Evolutionary conservation across 1,284 basidiomycete genomes (phyloP), one percentile per base, ranked within the genome.

Genomic region (Rhodofomes roseus): DNA sequence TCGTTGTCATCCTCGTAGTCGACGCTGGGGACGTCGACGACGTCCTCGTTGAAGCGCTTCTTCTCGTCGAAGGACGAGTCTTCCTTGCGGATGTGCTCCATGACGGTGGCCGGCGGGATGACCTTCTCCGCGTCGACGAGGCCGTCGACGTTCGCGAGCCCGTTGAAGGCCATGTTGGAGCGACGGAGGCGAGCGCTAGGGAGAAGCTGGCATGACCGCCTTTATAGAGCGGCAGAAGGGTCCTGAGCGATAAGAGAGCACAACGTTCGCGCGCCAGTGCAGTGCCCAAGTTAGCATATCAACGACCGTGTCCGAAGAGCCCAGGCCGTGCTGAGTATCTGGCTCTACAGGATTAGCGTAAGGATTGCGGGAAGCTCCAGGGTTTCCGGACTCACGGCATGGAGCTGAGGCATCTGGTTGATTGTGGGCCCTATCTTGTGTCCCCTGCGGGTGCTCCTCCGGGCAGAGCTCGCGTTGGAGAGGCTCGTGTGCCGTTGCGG

Each of bases 1-100:
- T 27, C 54, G 11, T 64, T 59, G 20, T 61, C 59, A 9, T 59
- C 60, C 40, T 65, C 60, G 20, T 62, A 58, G 14, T 61, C 58
- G 52, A 55, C 40, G 25, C 56, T 58, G 0, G 56, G 44, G 9
- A 46, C 54, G 9, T 52, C 55, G 36, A 55, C 27, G 20, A 61
- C 54, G 29, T 58, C 31, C 29, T 61, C 54, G 23, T n/a, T 9
- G 50, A 22, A 55, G 40, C 43, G 20, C 56, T 61, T 58, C 57
- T 61, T 61, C 40, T 61, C 57, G 40, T 61, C 57, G 20, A 34
- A n/a, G n/a, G n/a, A 39, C 23, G 23, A 27, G 43, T 57, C 55
- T 2, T 46, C 39, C 39, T 29, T 23, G 25, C 52, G 46, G 31
- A 60, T 54, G 29, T 57, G 40, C 57, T 58, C 52, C 41, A 54